A percentile compares a stretch with the other conserved stretches of the same genome.
These are phyloP conservation scores for Chrysanthemum makinoi DNA, from an alignment of 129 eudicot species.

Conservation along the genomic window DNA sequence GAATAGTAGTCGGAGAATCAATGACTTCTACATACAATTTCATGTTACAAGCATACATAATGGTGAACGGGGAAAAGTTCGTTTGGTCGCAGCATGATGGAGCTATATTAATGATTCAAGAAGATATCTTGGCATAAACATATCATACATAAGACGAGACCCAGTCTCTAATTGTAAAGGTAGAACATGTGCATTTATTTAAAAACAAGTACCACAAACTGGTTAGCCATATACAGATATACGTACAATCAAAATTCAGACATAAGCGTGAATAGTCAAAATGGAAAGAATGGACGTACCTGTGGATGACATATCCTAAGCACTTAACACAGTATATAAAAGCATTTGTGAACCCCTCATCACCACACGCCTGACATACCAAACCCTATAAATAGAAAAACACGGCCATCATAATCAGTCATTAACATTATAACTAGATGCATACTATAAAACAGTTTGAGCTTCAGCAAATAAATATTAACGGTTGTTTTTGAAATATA, in stretches of 20 bases:
- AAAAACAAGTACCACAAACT: not conserved
- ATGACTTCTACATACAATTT: not conserved
- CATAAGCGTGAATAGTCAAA: not conserved
- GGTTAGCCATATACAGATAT: not conserved
- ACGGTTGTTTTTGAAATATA: not conserved
- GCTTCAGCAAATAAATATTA: not conserved
- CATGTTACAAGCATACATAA: not conserved
- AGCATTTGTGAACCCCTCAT: conserved; percentile 45
- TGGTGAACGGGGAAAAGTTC: not conserved
- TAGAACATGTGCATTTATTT: not conserved
- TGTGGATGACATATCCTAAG: conserved; percentile 44
- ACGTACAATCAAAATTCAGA: not conserved
- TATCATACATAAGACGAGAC: not conserved
- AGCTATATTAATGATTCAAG: too few species aligned
- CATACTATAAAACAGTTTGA: not conserved
- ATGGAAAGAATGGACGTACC: conserved; percentile 39
- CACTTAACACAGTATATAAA: conserved; percentile 58
- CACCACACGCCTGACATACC: conserved; percentile 62
- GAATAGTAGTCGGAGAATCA: not conserved
- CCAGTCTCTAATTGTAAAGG: not conserved
- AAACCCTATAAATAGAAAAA: conserved; percentile 36
- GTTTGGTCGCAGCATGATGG: too few species aligned
- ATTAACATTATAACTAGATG: not conserved
- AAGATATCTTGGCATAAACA: not conserved
- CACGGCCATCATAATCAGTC: not conserved